Percentiles rank a stretch among this genome's conserved stretches.
Evolutionary conservation across 164 flowering plant species (phyloP).

Genomic region (Houttuynia cordata): DNA sequence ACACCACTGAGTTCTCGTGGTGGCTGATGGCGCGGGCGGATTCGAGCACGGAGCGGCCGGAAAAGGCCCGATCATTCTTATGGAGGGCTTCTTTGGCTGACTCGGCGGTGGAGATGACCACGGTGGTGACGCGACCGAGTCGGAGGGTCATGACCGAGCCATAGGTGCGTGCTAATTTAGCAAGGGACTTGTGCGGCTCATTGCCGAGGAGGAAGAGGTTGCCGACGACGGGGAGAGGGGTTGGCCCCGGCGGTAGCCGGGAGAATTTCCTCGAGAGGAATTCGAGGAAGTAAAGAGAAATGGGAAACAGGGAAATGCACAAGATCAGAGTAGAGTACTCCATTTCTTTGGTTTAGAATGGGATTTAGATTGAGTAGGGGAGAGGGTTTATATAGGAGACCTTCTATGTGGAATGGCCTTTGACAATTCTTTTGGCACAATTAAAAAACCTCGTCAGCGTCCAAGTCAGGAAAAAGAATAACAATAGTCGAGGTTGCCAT

Average conservation of each 20-base stretch:
- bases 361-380: too few species aligned
- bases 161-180: neutral
- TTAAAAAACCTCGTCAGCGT: too few species aligned
- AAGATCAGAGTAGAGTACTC: neutral
- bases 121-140: slow-evolving; percentile 4
- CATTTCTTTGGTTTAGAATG: neutral
- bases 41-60: slow-evolving; percentile 1
- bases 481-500: too few species aligned
- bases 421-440: too few species aligned
- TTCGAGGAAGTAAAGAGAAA: neutral
- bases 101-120: slow-evolving; percentile 3
- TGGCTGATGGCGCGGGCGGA: neutral
- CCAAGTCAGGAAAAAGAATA: too few species aligned
- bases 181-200: slow-evolving; percentile 2
- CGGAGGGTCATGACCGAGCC: slow-evolving; percentile 3
- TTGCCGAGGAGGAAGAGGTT: neutral
- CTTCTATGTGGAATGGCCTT: too few species aligned
- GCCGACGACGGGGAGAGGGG: slow-evolving; percentile 1
- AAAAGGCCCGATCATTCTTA: neutral
- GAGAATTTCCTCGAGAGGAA: neutral
- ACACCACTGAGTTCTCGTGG: neutral
- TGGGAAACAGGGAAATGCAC: neutral
- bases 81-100: slow-evolving; percentile 3
- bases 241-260: slow-evolving; percentile 5
- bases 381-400: too few species aligned